Evolutionary conservation across 768 basidiomycete species (phyloP).

Genomic region (Lactarius indigo): DNA sequence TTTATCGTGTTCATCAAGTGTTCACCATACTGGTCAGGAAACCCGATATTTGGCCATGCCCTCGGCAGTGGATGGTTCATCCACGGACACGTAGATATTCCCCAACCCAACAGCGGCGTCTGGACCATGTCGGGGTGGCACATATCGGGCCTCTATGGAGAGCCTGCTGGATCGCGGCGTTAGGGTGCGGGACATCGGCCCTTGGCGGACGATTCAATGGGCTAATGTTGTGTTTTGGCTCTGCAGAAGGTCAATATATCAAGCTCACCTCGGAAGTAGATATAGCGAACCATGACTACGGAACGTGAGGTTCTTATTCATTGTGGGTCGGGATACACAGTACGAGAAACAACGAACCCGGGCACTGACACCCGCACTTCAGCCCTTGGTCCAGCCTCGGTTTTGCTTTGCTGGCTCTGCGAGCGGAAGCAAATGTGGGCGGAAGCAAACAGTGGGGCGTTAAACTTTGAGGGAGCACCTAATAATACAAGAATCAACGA

Average conservation of each 20-base stretch:
- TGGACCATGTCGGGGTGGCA: slow-evolving; percentile 51
- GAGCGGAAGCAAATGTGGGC: slow-evolving; percentile 49
- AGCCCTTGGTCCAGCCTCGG: too few relatives aligned
- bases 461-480: slow-evolving; percentile 47
- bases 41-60: slow-evolving; percentile 44
- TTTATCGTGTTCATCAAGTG: slow-evolving; percentile 39
- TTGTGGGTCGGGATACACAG: neutral
- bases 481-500: slow-evolving; percentile 57
- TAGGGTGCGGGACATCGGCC: slow-evolving; percentile 30
- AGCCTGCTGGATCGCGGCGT: slow-evolving; percentile 41
- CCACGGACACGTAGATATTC: slow-evolving; percentile 58
- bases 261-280: slow-evolving; percentile 15
- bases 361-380: slow-evolving; percentile 56
- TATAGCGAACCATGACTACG: slow-evolving; percentile 56
- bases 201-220: neutral
- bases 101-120: slow-evolving; percentile 58
- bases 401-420: slow-evolving; percentile 31
- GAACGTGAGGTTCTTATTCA: slow-evolving; percentile 51
- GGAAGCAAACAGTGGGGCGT: slow-evolving; percentile 42
- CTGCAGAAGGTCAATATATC: slow-evolving; percentile 1
- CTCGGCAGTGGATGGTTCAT: slow-evolving; percentile 36
- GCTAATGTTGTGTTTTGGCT: neutral
- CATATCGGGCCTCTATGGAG: slow-evolving; percentile 41
- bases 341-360: slow-evolving; percentile 6
- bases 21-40: slow-evolving; percentile 37